phyloP scores from a whole-genome alignment of 2,329 filamentous ascomycete species.

The Neophaeococcomyces mojaviensis region DNA sequence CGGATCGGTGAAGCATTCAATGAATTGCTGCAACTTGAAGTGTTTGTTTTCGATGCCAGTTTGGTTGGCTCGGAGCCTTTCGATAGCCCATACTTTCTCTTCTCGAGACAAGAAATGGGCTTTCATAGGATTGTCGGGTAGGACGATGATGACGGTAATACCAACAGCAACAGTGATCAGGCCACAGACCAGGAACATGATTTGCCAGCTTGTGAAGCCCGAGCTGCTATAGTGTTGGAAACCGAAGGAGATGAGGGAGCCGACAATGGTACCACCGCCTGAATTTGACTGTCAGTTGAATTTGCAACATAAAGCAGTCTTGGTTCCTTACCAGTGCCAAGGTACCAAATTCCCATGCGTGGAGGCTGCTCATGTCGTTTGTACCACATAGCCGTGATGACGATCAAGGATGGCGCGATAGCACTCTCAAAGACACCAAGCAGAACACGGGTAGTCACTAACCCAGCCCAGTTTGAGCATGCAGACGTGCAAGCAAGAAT shows the following conservation, averaged over 20 bases:
- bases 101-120: constrained; percentile 28
- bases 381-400: constrained; percentile 47
- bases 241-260: constrained; percentile 12
- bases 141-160: constrained; percentile 30
- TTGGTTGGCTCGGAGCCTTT: constrained; percentile 40
- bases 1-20: constrained; percentile 38
- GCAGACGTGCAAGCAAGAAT: constrained; percentile 40
- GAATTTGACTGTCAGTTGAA: too few relatives aligned
- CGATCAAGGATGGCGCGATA: constrained; percentile 44
- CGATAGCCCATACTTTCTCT: constrained; percentile 32
- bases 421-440: constrained; percentile 43
- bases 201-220: constrained; percentile 23
- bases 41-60: constrained; percentile 46
- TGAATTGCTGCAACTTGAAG: constrained; percentile 41
- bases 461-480: constrained; percentile 34
- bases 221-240: constrained; percentile 16
- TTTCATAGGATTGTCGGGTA: constrained; percentile 37
- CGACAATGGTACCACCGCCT: constrained; percentile 10
- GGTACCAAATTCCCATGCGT: constrained; percentile 25
- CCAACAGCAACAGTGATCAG: constrained; percentile 35
- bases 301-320: too few relatives aligned
- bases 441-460: constrained; percentile 40
- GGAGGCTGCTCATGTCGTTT: constrained; percentile 33
- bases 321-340: too few relatives aligned
- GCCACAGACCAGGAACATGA: constrained; percentile 41